Conservation (phyloP, 495 filamentous ascomycete genomes). For the Talaromyces borbonicus region DNA sequence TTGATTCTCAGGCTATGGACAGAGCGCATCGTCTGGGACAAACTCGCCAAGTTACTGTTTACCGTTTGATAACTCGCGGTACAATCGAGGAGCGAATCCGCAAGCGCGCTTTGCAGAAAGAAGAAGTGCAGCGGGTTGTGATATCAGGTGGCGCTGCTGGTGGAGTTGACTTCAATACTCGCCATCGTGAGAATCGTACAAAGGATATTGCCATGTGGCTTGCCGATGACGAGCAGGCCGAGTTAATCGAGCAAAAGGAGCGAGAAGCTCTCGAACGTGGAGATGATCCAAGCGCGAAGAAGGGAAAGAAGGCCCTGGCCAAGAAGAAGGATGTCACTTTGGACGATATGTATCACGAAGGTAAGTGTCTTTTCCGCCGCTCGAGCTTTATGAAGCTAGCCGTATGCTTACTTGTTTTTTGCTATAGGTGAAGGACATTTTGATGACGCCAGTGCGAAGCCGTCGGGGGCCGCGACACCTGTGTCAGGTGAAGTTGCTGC, state of each 20-base stretch:
- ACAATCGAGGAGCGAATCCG: constrained; percentile 98
- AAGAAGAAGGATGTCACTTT: constrained; percentile 71
- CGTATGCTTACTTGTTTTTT: constrained; percentile 14
- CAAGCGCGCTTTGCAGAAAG: constrained; percentile 94
- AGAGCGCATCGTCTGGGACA: constrained; percentile 96
- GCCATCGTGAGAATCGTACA: constrained; percentile 78
- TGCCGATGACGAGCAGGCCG: constrained; percentile 88
- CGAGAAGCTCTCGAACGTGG: constrained; percentile 60
- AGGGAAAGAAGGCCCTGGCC: constrained; percentile 49
- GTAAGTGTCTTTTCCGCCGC: constrained; percentile 43
- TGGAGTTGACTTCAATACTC: constrained; percentile 88
- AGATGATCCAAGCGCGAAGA: constrained; percentile 37
- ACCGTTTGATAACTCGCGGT: constrained; percentile 90
- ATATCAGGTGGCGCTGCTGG: constrained; percentile 80
- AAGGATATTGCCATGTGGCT: constrained; percentile 97
- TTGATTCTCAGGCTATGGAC: constrained; percentile 98
- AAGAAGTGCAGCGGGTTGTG: constrained; percentile 97
- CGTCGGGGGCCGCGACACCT: constrained; percentile 76
- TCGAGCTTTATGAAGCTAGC: neutral
- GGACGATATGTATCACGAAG: constrained; percentile 98
- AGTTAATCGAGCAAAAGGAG: constrained; percentile 81
- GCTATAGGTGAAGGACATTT: constrained; percentile 82
- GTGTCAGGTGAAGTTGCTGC: constrained; percentile 46
- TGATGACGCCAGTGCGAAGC: constrained; percentile 70
- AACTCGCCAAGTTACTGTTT: constrained; percentile 92